Evolutionary conservation across 352 stramenopile genomes (phyloP).

Genomic region (Phytophthora foliorum): DNA sequence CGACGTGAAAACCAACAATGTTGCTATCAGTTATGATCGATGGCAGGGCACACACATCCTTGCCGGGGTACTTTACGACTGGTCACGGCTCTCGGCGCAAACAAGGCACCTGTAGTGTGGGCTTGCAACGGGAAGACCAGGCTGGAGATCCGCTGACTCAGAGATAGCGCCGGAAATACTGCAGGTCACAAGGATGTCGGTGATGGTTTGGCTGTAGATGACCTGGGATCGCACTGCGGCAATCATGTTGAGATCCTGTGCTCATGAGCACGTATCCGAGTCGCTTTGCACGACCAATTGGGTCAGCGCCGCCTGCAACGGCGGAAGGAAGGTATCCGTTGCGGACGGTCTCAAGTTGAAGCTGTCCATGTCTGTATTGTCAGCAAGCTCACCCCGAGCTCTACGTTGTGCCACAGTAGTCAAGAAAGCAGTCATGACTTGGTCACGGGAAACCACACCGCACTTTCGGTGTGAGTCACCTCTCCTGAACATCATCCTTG

Average conservation of each 20-base stretch:
- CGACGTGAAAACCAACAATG: constrained; percentile 10
- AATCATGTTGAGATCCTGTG: neutral
- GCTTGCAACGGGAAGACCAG: constrained; percentile 11
- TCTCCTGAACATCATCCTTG: constrained; percentile 12
- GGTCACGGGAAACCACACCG: neutral
- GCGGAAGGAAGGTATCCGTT: constrained; percentile 2
- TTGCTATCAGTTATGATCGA: neutral
- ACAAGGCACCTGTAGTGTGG: constrained; percentile 10
- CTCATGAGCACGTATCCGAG: too few species aligned
- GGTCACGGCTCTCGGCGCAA: constrained; percentile 1
- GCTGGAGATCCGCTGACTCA: neutral
- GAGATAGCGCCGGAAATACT: constrained; percentile 12
- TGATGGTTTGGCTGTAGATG: neutral
- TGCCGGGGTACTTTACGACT: neutral
- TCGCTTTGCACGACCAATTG: neutral
- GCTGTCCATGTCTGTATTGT: constrained; percentile 4
- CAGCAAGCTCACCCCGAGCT: constrained; percentile 19
- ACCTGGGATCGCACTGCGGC: neutral
- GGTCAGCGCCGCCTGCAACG: neutral
- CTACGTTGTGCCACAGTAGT: constrained; percentile 29
- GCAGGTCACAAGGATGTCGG: neutral
- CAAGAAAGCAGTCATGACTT: constrained; percentile 12
- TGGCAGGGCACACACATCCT: neutral
- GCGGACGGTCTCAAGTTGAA: constrained; percentile 25
- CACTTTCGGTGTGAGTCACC: neutral